phyloP scores from a whole-genome alignment of 768 basidiomycete species.

The Chlorophyllum brunneum region DNA sequence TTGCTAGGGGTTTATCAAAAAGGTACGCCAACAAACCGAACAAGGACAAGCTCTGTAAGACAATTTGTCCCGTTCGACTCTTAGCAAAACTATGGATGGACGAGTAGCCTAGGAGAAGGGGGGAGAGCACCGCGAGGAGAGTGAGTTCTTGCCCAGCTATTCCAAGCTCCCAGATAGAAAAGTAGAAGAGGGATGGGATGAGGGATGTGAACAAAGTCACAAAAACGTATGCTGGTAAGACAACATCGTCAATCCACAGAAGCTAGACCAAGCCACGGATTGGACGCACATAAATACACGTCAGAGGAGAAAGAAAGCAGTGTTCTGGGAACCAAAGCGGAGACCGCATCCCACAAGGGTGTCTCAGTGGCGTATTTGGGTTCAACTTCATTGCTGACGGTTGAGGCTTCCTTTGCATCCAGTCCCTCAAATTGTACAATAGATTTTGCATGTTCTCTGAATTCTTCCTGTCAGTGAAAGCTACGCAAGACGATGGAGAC shows the following conservation, averaged over 20 bases:
- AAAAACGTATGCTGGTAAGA: slow-evolving; percentile 60
- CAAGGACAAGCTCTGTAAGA: slow-evolving; percentile 13
- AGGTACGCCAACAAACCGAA: slow-evolving; percentile 10
- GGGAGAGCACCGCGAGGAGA: slow-evolving; percentile 67
- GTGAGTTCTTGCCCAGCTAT: slow-evolving; percentile 81
- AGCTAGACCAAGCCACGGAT: slow-evolving; percentile 3
- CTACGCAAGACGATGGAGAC: slow-evolving; percentile 37
- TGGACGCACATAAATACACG: slow-evolving; percentile 53
- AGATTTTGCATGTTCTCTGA: slow-evolving; percentile 1
- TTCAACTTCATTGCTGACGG: not conserved
- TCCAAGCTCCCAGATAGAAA: slow-evolving; percentile 88
- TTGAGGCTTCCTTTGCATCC: not conserved
- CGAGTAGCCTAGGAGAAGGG: slow-evolving; percentile 50
- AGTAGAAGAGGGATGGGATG: slow-evolving; percentile 82
- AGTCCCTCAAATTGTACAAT: not conserved
- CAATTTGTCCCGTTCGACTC: slow-evolving; percentile 11
- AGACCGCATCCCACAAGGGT: not conserved
- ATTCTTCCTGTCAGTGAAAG: not conserved
- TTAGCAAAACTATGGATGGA: slow-evolving; percentile 16
- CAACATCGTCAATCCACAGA: slow-evolving; percentile 9
- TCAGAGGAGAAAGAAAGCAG: slow-evolving; percentile 33
- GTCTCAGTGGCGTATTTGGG: not conserved
- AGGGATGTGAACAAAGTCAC: slow-evolving; percentile 83
- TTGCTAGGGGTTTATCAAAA: slow-evolving; percentile 11
- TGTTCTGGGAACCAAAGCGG: not conserved